Evolutionary conservation across 1,284 basidiomycete species (phyloP), one percentile per base, ranked within the genome.

Genomic region (Ustilago tritici): DNA sequence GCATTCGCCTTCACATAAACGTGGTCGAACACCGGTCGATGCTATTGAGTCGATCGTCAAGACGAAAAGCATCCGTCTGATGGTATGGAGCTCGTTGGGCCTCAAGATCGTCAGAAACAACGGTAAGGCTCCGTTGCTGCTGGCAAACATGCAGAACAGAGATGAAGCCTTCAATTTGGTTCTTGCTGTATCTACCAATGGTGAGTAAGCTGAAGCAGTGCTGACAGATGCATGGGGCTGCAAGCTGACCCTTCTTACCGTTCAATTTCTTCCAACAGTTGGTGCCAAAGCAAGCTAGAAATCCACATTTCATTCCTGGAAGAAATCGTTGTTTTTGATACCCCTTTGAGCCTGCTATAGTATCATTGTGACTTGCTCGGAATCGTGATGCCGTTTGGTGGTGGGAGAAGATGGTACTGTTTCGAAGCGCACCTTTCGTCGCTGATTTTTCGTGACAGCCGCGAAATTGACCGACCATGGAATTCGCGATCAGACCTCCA

Each of bases 81-180:
- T 72, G 64, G 63, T 85, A 2, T 86, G 84, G 83, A 77, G 72
- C 66, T 79, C 74, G 47, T 40, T 78, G 14, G 84, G 84, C 1
- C 69, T 86, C 54, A 81, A 85, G 67, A 65, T 86, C 12, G 70
- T 73, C 6, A 68, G 83, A 38, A 76, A 69, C 35, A 80, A 81
- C 38, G 79, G 80, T 0, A 79, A 83, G 63, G 52, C 70, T 35
- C 63, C 79, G 14, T 56, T 85, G 14, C 62, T 81, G 19, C 69
- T 86, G 36, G 68, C 79, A 9, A 86, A 86, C 41, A 60, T 86
- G 70, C 56, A 75, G 41, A 77, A 83, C 41, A 70, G 84, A n/a
- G 83, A 86, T 56, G 82, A 86, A 46, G 80, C 82, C 0, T 86
- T 86, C 60, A 86, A 86, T 36, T 64, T 86, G 43, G 70, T 85